Conservation (phyloP, 441 rosid species). For the Dalechampia spathulata region DNA sequence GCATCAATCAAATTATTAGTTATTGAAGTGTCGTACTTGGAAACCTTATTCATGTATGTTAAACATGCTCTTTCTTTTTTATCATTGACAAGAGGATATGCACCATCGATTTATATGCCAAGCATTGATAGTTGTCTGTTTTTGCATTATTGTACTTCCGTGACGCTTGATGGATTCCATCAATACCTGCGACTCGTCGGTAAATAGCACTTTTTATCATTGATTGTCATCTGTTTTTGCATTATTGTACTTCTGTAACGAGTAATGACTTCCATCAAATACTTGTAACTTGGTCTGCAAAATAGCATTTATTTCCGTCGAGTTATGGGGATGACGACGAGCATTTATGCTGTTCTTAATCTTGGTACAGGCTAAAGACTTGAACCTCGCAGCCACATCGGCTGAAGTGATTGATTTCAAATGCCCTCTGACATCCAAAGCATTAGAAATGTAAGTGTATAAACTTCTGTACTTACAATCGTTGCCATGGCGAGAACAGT, state of each 20-base stretch:
- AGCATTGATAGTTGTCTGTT: too few relatives aligned
- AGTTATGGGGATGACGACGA: background rate
- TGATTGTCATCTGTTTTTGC: too few relatives aligned
- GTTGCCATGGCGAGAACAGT: too few relatives aligned
- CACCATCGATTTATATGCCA: too few relatives aligned
- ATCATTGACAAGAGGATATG: too few relatives aligned
- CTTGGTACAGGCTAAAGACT: constrained; percentile 73
- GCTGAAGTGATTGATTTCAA: constrained; percentile 51
- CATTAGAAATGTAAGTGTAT: constrained; percentile 61
- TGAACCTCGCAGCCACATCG: constrained; percentile 58
- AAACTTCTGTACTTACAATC: background rate
- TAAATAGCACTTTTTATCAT: background rate
- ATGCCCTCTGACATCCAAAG: constrained; percentile 52
- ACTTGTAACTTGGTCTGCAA: background rate
- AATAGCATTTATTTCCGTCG: background rate
- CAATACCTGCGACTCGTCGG: background rate
- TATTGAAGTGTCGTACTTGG: too few relatives aligned
- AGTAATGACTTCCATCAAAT: background rate
- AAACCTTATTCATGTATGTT: too few relatives aligned
- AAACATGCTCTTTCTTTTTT: too few relatives aligned
- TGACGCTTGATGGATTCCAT: background rate
- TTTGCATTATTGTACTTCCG: background rate
- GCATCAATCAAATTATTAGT: too few relatives aligned
- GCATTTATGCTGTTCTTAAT: background rate
- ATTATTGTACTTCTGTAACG: background rate